phyloP scores from a whole-genome alignment of 2,329 filamentous ascomycete genomes.

The Fusarium sp. region DNA sequence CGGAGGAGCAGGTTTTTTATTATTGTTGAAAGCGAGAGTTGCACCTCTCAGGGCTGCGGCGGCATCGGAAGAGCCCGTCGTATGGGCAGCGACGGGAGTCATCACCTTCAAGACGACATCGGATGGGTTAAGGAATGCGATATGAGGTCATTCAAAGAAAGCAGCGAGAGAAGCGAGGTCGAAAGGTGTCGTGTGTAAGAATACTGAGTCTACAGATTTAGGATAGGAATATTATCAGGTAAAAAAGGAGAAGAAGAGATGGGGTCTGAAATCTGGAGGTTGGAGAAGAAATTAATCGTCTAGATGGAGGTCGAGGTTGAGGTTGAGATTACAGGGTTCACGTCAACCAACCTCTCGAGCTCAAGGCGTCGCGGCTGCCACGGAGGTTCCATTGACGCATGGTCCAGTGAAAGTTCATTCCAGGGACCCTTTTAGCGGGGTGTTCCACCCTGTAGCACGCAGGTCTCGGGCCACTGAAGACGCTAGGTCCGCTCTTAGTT shows the following conservation, averaged over 20 bases:
- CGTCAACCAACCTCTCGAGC: slow-evolving; percentile 7
- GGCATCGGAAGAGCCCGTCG: slow-evolving; percentile 50
- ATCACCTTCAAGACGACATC: slow-evolving; percentile 48
- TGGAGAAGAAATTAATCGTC: slow-evolving; percentile 1
- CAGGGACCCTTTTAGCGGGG: slow-evolving; percentile 31
- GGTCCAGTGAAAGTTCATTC: slow-evolving; percentile 3
- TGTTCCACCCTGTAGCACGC: slow-evolving; percentile 28
- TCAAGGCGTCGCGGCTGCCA: slow-evolving; percentile 24
- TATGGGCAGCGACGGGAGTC: slow-evolving; percentile 50
- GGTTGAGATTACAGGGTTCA: slow-evolving; percentile 19
- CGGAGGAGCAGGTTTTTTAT: slow-evolving; percentile 43
- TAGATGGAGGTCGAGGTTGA: slow-evolving; percentile 12
- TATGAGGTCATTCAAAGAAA: slow-evolving; percentile 32
- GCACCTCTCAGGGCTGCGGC: slow-evolving; percentile 66
- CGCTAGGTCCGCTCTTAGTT: slow-evolving; percentile 30
- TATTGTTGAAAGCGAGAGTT: slow-evolving; percentile 65
- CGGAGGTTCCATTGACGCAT: slow-evolving; percentile 21
- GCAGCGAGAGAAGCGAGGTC: background rate
- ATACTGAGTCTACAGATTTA: background rate
- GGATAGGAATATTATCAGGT: background rate
- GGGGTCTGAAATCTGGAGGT: slow-evolving; percentile 3
- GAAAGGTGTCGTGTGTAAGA: background rate
- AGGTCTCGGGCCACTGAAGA: slow-evolving; percentile 21
- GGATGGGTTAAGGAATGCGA: slow-evolving; percentile 20
- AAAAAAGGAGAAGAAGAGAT: slow-evolving; percentile 3